Conservation (phyloP, 1,139 yeast genomes). For the Kluyveromyces marxianus region DNA sequence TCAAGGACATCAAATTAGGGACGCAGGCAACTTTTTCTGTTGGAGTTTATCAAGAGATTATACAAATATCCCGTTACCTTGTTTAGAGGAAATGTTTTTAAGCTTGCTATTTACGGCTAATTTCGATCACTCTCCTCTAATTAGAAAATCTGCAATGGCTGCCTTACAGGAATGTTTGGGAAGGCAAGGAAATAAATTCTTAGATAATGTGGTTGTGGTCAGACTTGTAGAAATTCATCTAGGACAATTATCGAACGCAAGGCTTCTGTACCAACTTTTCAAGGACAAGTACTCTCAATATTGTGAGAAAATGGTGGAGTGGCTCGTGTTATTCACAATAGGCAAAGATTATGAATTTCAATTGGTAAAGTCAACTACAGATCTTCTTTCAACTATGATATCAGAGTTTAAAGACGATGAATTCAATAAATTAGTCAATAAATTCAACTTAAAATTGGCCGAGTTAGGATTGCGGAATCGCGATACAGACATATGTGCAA, state of each 20-base stretch:
- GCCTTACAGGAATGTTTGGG: slow-evolving; percentile 84
- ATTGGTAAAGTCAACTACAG: slow-evolving; percentile 15
- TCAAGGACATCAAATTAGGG: slow-evolving; percentile 65
- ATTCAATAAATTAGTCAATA: slow-evolving; percentile 5
- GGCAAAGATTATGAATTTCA: slow-evolving; percentile 23
- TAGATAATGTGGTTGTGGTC: slow-evolving; percentile 32
- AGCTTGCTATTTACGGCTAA: slow-evolving; percentile 48
- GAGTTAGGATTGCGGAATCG: slow-evolving; percentile 6
- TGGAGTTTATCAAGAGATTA: slow-evolving; percentile 53
- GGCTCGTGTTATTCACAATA: slow-evolving; percentile 21
- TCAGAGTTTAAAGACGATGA: not conserved
- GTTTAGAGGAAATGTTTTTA: slow-evolving; percentile 30
- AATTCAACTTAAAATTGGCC: slow-evolving; percentile 5
- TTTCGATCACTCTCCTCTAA: slow-evolving; percentile 65
- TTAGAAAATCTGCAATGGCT: slow-evolving; percentile 78
- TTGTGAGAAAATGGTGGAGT: slow-evolving; percentile 15
- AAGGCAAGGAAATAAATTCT: slow-evolving; percentile 42
- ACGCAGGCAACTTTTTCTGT: slow-evolving; percentile 71
- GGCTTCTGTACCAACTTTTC: slow-evolving; percentile 23
- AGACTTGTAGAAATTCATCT: slow-evolving; percentile 53
- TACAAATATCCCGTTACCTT: slow-evolving; percentile 21
- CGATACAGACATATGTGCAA: not conserved
- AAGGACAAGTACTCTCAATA: slow-evolving; percentile 10
- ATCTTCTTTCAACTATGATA: not conserved
- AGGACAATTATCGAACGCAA: slow-evolving; percentile 36